These are phyloP conservation scores for Ustilago bromivora DNA, from an alignment of 1,284 basidiomycete species.

Conservation along the genomic window DNA sequence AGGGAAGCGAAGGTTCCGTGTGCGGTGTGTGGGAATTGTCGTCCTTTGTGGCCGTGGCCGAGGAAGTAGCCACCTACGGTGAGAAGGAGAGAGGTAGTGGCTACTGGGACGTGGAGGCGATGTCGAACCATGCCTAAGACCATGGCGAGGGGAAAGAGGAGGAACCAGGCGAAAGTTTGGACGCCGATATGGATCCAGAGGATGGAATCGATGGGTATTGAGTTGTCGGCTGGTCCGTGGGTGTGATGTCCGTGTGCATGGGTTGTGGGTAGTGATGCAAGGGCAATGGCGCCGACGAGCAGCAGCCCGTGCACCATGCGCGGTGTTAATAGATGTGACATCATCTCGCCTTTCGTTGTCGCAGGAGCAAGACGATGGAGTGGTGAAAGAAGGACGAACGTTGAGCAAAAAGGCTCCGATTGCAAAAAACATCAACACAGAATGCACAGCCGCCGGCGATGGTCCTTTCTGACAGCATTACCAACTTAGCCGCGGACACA, in stretches of 20 bases:
- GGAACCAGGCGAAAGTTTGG: constrained; percentile 59
- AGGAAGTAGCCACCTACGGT: constrained; percentile 65
- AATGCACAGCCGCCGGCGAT: constrained; percentile 1
- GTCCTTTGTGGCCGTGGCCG: constrained; percentile 62
- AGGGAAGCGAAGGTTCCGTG: constrained; percentile 65
- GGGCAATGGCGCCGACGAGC: constrained; percentile 10
- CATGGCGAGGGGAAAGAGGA: constrained; percentile 66
- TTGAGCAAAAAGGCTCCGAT: background rate
- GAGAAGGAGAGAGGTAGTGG: constrained; percentile 51
- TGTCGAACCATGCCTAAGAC: constrained; percentile 67
- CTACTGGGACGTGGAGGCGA: constrained; percentile 65
- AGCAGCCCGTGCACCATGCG: constrained; percentile 1
- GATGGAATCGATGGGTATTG: constrained; percentile 63
- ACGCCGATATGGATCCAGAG: constrained; percentile 66
- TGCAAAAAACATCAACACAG: background rate
- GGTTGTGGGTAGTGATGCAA: constrained; percentile 10
- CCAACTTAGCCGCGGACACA: constrained; percentile 3
- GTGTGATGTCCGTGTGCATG: constrained; percentile 60
- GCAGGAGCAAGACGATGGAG: background rate
- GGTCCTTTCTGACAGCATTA: constrained; percentile 2
- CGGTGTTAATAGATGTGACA: background rate
- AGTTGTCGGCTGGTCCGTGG: constrained; percentile 49
- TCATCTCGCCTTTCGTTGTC: background rate
- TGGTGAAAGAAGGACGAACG: background rate
- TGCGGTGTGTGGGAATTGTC: constrained; percentile 64